Percentiles rank a stretch among this genome's conserved stretches.
These are phyloP conservation scores for Fagus sylvatica DNA, from an alignment of 306 rosid genomes.

Conservation along the genomic window DNA sequence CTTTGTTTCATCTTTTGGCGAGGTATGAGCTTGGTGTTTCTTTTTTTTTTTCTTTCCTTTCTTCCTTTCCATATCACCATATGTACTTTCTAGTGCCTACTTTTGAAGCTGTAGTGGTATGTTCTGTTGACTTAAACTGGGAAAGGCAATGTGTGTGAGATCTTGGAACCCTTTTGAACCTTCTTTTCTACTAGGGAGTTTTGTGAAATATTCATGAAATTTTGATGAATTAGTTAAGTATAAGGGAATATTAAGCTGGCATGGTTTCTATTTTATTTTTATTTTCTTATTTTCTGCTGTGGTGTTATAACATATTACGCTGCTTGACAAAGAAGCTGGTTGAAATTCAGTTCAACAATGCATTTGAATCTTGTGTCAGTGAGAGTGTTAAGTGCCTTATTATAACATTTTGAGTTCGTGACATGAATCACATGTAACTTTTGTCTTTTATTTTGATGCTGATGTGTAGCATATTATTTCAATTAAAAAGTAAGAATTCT, in stretches of 20 bases:
- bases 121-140: not conserved
- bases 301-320: no score
- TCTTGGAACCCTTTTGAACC: not conserved
- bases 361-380: no score
- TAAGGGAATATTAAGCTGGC: not conserved
- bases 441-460: no score
- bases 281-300: not conserved
- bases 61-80: no score
- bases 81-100: not conserved
- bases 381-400: no score
- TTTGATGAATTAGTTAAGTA: not conserved
- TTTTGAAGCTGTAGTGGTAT: not conserved
- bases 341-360: no score
- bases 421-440: no score
- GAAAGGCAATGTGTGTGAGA: not conserved
- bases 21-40: slow-evolving; percentile 39
- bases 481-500: no score
- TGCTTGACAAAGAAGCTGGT: no score
- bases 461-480: no score
- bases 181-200: not conserved
- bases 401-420: no score
- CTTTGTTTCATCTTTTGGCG: slow-evolving; percentile 68
- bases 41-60: not conserved
- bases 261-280: not conserved
- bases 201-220: not conserved